Evolutionary conservation across 73 alveolate species (phyloP).

Genomic region (Paramecium pentaurelia): DNA sequence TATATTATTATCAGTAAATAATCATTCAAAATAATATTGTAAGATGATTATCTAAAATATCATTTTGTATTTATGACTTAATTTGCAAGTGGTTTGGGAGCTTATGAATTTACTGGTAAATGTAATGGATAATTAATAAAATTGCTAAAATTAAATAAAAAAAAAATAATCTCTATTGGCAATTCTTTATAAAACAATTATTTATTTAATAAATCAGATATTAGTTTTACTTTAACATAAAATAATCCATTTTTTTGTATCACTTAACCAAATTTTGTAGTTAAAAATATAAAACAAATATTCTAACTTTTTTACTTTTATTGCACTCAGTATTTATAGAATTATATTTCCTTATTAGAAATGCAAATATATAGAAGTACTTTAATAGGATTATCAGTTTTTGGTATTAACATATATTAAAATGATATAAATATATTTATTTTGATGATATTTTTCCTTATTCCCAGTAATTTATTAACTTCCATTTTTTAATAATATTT

Average conservation of each 20-base stretch:
- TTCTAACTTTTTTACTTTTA: neutral
- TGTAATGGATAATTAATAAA: neutral
- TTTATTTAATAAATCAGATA: constrained; percentile 18
- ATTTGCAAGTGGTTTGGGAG: neutral
- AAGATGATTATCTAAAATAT: constrained; percentile 19
- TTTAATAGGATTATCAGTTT: neutral
- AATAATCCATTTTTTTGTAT: neutral
- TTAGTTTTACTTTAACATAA: neutral
- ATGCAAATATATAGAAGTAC: neutral
- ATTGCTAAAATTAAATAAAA: neutral
- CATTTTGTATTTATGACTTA: neutral
- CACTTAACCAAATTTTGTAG: neutral
- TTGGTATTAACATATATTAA: neutral
- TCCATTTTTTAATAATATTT: neutral
- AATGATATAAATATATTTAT: neutral
- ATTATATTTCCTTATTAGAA: neutral
- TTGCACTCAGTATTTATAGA: neutral
- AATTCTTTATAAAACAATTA: neutral
- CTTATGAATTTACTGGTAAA: neutral
- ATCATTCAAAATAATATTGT: neutral
- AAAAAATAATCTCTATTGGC: neutral
- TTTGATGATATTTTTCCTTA: neutral
- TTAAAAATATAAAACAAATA: neutral
- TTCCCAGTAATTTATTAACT: neutral
- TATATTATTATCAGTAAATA: neutral